Evolutionary conservation across 306 rosid genomes (phyloP), one percentile per base, ranked within the genome.

Genomic region (Lathyrus tuberosus): DNA sequence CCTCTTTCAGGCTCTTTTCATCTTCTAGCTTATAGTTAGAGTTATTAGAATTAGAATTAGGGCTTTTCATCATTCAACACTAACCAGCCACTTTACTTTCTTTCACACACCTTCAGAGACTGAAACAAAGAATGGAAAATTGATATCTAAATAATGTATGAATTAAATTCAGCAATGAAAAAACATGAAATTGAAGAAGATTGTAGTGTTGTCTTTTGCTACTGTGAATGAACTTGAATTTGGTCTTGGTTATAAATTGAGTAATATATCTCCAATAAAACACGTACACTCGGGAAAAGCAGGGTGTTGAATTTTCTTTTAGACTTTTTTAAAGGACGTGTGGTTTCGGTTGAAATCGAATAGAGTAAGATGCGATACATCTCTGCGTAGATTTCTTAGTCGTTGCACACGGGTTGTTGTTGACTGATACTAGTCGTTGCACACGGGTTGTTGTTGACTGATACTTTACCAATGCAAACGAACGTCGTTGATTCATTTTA

Each of bases 1-100:
- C 94, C 0, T 90, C 85, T 1, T 84, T 84, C 22, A 92, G 80
- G 8, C 65, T 79, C 76, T 53, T 86, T 48, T 84, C 90, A 24
- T 77, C 88, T 14, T 72, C 81, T 0, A 4, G 18, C 11, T 11
- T 60, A 12, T n/a, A n/a, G n/a, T n/a, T n/a, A n/a, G n/a, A n/a
- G n/a, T n/a, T n/a, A n/a, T n/a, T n/a, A n/a, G 5, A 38, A 4
- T 40, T 49, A 53, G 53, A 11, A 53, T 40, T 72, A 18, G 71
- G 59, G 9, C 52, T 76, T 37, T 80, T 85, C 90, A 83, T 85
- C 46, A 12, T 35, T 22, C 26, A 31, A 60, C 46, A 30, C 16
- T 28, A 57, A 30, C 42, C 2, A 30, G n/a, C 49, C 8, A 69
- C 43, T 47, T 40, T 17, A 31, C 61, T 44, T 31, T 7, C 30